These are phyloP conservation scores for Haplographium delicatum DNA, from an alignment of 495 filamentous ascomycete species.

Conservation along the genomic window DNA sequence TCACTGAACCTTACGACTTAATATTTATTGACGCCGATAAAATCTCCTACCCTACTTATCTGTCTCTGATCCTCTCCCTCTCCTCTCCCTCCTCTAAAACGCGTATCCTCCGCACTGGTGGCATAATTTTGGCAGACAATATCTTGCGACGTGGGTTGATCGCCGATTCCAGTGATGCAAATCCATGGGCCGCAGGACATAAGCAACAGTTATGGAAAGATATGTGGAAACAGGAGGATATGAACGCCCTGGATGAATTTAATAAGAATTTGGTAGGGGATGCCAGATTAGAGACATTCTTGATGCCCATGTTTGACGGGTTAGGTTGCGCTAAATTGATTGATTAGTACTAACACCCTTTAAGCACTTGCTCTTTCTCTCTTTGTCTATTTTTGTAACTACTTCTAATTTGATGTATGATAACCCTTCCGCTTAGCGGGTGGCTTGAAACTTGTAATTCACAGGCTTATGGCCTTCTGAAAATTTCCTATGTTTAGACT, in stretches of 20 bases:
- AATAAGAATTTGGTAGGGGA: constrained; percentile 24
- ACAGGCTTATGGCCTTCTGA: no score
- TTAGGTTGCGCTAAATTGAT: constrained; percentile 27
- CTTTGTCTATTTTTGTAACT: not conserved
- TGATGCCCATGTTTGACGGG: constrained; percentile 34
- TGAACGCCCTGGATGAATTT: constrained; percentile 26
- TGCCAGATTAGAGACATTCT: constrained; percentile 28
- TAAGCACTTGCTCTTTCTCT: no score
- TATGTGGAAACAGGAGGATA: constrained; percentile 10
- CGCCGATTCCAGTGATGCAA: constrained; percentile 27
- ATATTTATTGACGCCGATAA: constrained; percentile 39
- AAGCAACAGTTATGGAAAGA: not conserved
- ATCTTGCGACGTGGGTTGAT: constrained; percentile 31
- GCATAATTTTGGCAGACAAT: constrained; percentile 35
- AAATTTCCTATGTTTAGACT: no score
- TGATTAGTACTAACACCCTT: constrained; percentile 19
- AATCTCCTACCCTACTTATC: constrained; percentile 30
- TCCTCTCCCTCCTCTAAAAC: not conserved
- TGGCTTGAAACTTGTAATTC: no score
- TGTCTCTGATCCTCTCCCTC: constrained; percentile 25
- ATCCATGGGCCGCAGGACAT: constrained; percentile 25
- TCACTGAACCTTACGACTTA: constrained; percentile 32
- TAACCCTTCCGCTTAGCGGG: no score
- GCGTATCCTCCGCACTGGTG: constrained; percentile 28
- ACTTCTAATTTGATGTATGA: no score